Percentiles rank a stretch among this genome's conserved stretches.
These are phyloP conservation scores for Clonostachys rosea DNA, from an alignment of 2,329 filamentous ascomycete genomes.

Conservation along the genomic window DNA sequence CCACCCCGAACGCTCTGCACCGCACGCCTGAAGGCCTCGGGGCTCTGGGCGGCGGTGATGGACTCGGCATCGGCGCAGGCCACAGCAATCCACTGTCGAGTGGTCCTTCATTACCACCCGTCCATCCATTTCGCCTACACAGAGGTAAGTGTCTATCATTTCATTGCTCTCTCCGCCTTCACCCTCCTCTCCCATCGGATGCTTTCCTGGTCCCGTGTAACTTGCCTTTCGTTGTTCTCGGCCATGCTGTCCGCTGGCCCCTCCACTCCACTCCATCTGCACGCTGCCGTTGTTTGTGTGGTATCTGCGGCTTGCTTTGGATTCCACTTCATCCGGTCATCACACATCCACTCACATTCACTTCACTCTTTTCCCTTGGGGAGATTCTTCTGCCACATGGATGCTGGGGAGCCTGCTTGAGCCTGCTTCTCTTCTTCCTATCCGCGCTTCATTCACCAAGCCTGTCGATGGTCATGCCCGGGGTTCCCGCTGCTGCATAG, in stretches of 20 bases:
- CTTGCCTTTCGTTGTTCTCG: no score
- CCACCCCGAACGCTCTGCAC: neutral
- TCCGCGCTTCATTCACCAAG: no score
- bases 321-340: neutral
- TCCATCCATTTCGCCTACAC: conserved; percentile 28
- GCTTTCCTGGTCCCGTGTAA: no score
- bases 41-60: no score
- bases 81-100: neutral
- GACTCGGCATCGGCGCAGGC: neutral
- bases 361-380: no score
- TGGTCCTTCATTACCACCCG: neutral
- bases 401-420: no score
- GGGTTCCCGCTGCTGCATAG: no score
- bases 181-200: neutral
- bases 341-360: neutral
- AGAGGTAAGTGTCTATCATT: conserved; percentile 20
- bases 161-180: conserved; percentile 1
- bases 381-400: no score
- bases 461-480: no score
- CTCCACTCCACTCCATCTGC: neutral
- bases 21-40: neutral
- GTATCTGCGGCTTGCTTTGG: neutral
- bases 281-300: neutral
- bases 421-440: no score
- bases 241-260: no score